phyloP scores from a whole-genome alignment of 805 yeast genomes.

The Lachancea cidri region DNA sequence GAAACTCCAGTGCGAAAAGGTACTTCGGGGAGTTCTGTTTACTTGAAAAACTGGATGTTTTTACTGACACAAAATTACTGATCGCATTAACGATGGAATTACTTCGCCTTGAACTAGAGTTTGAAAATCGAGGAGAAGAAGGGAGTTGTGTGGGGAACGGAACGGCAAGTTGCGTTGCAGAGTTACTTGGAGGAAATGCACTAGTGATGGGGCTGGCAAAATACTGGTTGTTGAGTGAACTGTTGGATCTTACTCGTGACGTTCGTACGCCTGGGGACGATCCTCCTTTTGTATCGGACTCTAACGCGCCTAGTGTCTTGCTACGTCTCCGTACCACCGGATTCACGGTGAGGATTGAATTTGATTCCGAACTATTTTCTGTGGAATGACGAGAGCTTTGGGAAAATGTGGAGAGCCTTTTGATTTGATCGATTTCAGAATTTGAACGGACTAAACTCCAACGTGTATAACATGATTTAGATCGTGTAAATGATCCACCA shows the following conservation, averaged over 20 bases:
- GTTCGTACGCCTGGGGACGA: not conserved
- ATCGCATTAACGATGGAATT: conserved; percentile 36
- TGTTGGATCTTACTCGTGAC: conserved; percentile 8
- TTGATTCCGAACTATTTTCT: conserved; percentile 9
- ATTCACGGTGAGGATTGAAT: not conserved
- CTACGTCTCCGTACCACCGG: conserved; percentile 25
- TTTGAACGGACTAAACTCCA: conserved; percentile 3
- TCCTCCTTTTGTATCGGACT: conserved; percentile 9
- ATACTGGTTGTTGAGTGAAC: not conserved
- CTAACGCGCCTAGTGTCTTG: conserved; percentile 29
- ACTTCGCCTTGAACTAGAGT: conserved; percentile 29
- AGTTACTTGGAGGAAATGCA: conserved; percentile 3
- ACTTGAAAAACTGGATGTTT: conserved; percentile 23
- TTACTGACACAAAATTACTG: conserved; percentile 34
- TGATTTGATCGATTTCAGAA: conserved; percentile 1
- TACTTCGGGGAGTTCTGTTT: conserved; percentile 8
- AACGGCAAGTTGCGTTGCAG: not conserved
- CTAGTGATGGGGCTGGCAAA: not conserved
- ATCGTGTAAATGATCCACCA: conserved; percentile 10
- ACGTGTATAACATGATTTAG: not conserved
- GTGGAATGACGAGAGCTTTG: conserved; percentile 8
- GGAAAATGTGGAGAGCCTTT: conserved; percentile 7
- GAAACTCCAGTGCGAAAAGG: conserved; percentile 15
- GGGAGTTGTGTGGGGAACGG: conserved; percentile 2
- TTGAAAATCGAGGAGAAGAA: conserved; percentile 3